These are phyloP conservation scores for Aaosphaeria arxii DNA, from an alignment of 2,329 filamentous ascomycete genomes.

Conservation along the genomic window DNA sequence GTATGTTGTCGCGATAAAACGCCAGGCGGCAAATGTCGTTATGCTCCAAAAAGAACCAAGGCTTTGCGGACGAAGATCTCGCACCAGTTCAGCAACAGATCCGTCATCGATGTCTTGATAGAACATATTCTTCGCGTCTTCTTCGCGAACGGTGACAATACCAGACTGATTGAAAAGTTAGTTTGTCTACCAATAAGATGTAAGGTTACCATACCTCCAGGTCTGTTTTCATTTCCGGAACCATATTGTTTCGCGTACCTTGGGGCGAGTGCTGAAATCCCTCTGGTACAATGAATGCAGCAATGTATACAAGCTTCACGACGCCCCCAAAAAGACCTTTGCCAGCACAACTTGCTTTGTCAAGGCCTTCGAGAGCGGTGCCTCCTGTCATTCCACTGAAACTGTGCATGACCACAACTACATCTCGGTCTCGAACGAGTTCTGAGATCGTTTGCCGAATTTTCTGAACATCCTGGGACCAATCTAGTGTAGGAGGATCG, in stretches of 20 bases:
- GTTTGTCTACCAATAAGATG: not conserved
- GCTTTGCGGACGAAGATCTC: constrained; percentile 7
- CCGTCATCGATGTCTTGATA: constrained; percentile 7
- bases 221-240: not conserved
- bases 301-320: constrained; percentile 7
- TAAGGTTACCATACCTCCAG: not conserved
- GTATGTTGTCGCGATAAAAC: constrained; percentile 10
- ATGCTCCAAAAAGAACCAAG: constrained; percentile 7
- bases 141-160: not conserved
- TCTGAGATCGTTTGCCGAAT: constrained; percentile 5
- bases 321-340: constrained; percentile 7
- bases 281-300: constrained; percentile 8
- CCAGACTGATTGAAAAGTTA: not conserved
- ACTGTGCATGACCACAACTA: constrained; percentile 8
- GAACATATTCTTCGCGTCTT: constrained; percentile 7
- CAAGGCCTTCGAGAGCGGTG: constrained; percentile 5
- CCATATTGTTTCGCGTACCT: constrained; percentile 1
- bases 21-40: constrained; percentile 12
- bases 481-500: not conserved
- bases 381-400: constrained; percentile 9
- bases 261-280: constrained; percentile 6
- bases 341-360: constrained; percentile 2
- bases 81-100: not conserved
- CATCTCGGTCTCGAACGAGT: constrained; percentile 4
- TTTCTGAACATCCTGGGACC: not conserved